phyloP scores from a whole-genome alignment of 2,329 filamentous ascomycete species.

The Penicillium janthinellum region DNA sequence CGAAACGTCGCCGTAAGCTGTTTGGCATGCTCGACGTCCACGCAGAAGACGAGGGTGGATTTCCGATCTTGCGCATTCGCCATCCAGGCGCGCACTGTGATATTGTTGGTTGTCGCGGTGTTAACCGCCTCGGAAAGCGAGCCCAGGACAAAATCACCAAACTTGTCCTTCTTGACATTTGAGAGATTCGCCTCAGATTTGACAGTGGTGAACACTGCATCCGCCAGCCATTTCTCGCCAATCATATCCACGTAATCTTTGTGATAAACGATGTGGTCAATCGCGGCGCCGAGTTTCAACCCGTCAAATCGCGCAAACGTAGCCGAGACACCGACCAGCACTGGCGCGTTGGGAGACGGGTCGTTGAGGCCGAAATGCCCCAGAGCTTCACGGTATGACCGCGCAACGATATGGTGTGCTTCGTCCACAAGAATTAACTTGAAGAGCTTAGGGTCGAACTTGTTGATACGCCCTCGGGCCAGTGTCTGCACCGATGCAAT shows the following conservation, averaged over 20 bases:
- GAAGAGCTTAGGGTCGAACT: constrained; percentile 77
- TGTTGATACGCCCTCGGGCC: constrained; percentile 72
- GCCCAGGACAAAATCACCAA: constrained; percentile 76
- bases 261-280: constrained; percentile 96
- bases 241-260: constrained; percentile 83
- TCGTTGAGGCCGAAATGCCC: constrained; percentile 74
- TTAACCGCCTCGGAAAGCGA: constrained; percentile 85
- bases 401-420: constrained; percentile 92
- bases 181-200: constrained; percentile 78
- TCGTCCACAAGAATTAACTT: constrained; percentile 95
- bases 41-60: constrained; percentile 92
- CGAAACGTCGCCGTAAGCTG: constrained; percentile 77
- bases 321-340: constrained; percentile 87
- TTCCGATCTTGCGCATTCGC: constrained; percentile 71
- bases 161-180: constrained; percentile 62
- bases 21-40: constrained; percentile 80
- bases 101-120: constrained; percentile 75
- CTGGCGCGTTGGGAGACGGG: constrained; percentile 55
- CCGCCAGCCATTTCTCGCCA: constrained; percentile 84
- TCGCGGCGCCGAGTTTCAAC: constrained; percentile 75
- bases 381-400: constrained; percentile 73
- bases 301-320: constrained; percentile 81
- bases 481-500: constrained; percentile 89
- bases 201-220: constrained; percentile 94
- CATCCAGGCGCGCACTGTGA: constrained; percentile 84